Base-by-base conservation (phyloP, 2,329 filamentous ascomycete species). In the Mycocentrospora acerina region DNA sequence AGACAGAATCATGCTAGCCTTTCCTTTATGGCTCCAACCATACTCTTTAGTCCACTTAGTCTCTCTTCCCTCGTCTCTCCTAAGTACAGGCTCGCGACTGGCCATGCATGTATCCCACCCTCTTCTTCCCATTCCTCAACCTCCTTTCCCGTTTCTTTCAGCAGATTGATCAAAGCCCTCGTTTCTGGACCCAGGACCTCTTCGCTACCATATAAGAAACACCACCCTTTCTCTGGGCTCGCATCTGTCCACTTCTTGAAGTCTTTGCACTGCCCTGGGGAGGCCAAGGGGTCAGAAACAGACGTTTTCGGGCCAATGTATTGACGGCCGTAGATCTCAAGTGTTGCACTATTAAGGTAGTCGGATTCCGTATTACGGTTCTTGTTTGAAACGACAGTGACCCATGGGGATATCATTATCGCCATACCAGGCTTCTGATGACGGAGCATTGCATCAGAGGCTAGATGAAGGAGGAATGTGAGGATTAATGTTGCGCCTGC, bases 81-180 rank as follows among this genome's bases (percentile, higher is more conserved):
- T 15, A 82, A 55, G 58, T 81, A 83, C 13, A 82, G 58, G 45
- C 72, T 72, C 8, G 84, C 85, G 14, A 94, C 83, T 0, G 88
- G 87, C 89, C 88, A 94, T 9, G 84, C 88, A 65, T 94, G 88
- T 41, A 93, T 83, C 3, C 81, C 83, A 11, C 80, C 83, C 18
- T 74, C 68, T 50, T 87, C 81, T 56, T 81, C 79, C 53, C 79
- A 72, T 38, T 73, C 74, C 37, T 75, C 71, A n/a, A 85, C 74
- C 25, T 75, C 62, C 24, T 80, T 66, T 3, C 76, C 76, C 11
- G 76, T 72, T 33, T 73, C 74, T 40, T 73, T 70, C 40, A 88
- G 71, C 19, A 78, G 66, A 10, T 67, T 64, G 10, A 86, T 71
- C 43, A 89, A 69, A 16, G 75, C 72, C 48, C 79, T 72, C 13